Evolutionary conservation across 208 protist genomes (phyloP).

Genomic region (Naegleria lovaniensis): DNA sequence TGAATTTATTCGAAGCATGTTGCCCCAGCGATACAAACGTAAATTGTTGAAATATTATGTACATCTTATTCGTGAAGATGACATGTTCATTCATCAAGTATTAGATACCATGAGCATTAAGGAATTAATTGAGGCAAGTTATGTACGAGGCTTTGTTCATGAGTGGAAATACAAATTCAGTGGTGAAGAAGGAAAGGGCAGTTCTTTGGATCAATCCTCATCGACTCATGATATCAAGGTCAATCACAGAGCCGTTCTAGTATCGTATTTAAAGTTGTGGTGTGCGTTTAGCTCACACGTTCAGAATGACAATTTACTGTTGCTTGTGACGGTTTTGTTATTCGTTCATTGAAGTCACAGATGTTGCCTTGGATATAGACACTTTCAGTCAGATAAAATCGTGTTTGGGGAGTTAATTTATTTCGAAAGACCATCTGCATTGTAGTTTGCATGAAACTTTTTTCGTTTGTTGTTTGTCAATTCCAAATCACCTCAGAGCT

Average conservation of each 20-base stretch:
- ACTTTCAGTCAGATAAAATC: too few species aligned
- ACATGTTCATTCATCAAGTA: not conserved
- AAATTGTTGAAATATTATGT: not conserved
- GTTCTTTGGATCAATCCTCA: too few species aligned
- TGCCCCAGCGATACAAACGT: not conserved
- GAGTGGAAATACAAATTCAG: not conserved
- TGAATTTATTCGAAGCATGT: not conserved
- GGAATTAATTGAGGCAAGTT: conserved; percentile 1
- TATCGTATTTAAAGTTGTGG: not conserved
- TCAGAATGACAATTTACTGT: not conserved
- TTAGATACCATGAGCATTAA: not conserved
- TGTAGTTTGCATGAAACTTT: too few species aligned
- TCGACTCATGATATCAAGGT: not conserved
- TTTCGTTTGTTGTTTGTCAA: too few species aligned
- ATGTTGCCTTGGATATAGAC: not conserved
- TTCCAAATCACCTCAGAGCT: not conserved
- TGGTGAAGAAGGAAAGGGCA: not conserved
- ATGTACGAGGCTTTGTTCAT: not conserved
- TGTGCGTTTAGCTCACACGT: not conserved
- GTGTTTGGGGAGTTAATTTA: too few species aligned
- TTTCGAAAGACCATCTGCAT: too few species aligned
- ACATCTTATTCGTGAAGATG: not conserved
- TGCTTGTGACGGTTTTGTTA: not conserved
- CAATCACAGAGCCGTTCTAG: not conserved
- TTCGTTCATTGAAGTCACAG: not conserved